Conservation (phyloP, 441 rosid species). For the Metrosideros polymorpha region DNA sequence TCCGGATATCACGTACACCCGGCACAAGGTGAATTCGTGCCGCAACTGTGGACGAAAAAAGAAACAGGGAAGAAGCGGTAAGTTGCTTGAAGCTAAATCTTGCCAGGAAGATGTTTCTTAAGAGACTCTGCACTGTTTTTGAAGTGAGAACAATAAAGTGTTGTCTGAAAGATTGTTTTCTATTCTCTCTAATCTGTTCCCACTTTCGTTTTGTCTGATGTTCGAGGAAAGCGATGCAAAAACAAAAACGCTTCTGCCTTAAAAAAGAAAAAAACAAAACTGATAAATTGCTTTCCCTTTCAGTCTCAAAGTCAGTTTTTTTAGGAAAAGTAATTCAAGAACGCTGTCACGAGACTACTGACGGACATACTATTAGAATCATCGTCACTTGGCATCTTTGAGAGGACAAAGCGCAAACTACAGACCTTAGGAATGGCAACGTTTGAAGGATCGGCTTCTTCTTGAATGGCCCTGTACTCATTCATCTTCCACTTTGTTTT, state of each 20-base stretch:
- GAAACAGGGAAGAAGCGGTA: not conserved
- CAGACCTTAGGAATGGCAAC: constrained; percentile 35
- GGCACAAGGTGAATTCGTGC: constrained; percentile 65
- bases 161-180: not conserved
- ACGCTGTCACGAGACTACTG: not conserved
- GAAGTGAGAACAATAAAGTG: not conserved
- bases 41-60: constrained; percentile 41
- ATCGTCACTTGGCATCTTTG: not conserved
- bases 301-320: not conserved
- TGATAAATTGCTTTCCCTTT: not conserved
- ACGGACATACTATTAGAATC: too few relatives aligned
- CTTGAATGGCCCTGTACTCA: constrained; percentile 59
- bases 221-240: not conserved
- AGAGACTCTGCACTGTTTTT: not conserved
- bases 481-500: constrained; percentile 88
- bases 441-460: constrained; percentile 14
- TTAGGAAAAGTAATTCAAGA: not conserved
- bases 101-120: not conserved
- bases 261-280: not conserved
- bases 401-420: not conserved
- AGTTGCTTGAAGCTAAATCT: not conserved
- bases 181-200: not conserved
- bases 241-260: not conserved
- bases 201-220: not conserved
- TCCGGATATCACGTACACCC: constrained; percentile 59